Base-by-base conservation (phyloP, 2,329 filamentous ascomycete genomes). In the Colletotrichum falcatum region DNA sequence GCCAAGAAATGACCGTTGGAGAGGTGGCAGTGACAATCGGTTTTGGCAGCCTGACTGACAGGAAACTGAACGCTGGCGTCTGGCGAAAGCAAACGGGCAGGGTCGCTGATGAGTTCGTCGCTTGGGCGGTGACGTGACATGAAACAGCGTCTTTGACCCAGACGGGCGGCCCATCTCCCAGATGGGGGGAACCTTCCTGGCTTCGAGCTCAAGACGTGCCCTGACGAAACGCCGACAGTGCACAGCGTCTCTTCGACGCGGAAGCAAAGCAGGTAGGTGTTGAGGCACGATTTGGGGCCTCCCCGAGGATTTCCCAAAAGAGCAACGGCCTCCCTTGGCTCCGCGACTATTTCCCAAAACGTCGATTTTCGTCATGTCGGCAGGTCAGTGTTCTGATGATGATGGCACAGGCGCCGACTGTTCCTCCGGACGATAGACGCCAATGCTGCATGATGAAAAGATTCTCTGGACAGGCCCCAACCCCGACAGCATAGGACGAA, bases 121-220 rank as follows among this genome's bases (percentile, higher is more conserved):
- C 64, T 71, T 60, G 65, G 64, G 46, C 59, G 28, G 60, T n/a
- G 35, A 39, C 6, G 46, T 64, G 61, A 33, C 18, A 39, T 59
- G 68, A 71, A 63, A 67, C 64, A 44, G 53, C 51, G 53, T 58
- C 35, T 62, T 49, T 70, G 64, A 53, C 51, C 63, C 46, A 48
- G 46, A 61, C 26, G 35, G 53, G 26, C 46, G n/a, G 23, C 46
- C 48, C 58, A 39, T 51, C 33, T 58, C n/a, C 44, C 28, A 18
- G 58, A 67, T n/a, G 42, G 42, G 44, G 42, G 58, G 63, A 61
- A 65, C 1, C 37, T 44, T 54, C 26, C 35, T 53, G 58, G 44
- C 62, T 39, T 39, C 18, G 37, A 49, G 42, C 49, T 18, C 37
- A 63, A 66, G 51, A 44, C 35, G 33, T 23, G 42, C 33, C n/a